These are phyloP conservation scores for Marsdenia floribunda DNA, from an alignment of 257 asterid species.

Conservation along the genomic window DNA sequence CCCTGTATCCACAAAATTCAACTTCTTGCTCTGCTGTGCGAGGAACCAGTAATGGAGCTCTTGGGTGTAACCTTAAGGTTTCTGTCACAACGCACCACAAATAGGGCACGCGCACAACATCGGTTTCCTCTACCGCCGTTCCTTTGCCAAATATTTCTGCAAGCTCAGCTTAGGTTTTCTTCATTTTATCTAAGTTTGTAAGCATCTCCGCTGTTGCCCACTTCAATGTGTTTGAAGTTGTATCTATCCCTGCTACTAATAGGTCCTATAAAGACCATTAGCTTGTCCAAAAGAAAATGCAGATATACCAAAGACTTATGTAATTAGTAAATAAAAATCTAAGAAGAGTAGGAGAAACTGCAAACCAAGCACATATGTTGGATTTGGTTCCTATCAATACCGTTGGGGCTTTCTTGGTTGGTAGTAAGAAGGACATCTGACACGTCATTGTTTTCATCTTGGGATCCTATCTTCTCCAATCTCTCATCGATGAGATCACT, in stretches of 20 bases:
- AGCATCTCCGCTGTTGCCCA: slow-evolving; percentile 33
- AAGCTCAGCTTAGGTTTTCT: slow-evolving; percentile 28
- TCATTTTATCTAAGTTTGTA: slow-evolving; percentile 18
- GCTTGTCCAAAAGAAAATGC: background rate
- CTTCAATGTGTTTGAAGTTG: slow-evolving; percentile 22
- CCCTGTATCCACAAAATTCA: slow-evolving; percentile 19
- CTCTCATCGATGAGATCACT: slow-evolving; percentile 35
- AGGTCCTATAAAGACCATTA: slow-evolving; percentile 20
- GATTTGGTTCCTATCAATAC: slow-evolving; percentile 54
- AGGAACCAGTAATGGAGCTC: slow-evolving; percentile 27
- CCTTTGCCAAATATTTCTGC: slow-evolving; percentile 23
- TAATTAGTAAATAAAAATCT: no score
- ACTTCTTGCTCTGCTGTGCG: slow-evolving; percentile 22
- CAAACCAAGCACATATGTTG: slow-evolving; percentile 68
- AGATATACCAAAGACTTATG: no score
- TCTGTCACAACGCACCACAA: slow-evolving; percentile 25
- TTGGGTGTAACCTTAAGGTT: slow-evolving; percentile 25
- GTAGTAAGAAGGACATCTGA: slow-evolving; percentile 23
- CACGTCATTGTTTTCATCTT: slow-evolving; percentile 26
- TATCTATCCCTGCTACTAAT: slow-evolving; percentile 29
- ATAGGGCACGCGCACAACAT: slow-evolving; percentile 20
- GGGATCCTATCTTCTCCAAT: no score
- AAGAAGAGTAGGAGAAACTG: slow-evolving; percentile 14
- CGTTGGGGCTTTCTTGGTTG: slow-evolving; percentile 44
- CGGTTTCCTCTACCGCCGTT: slow-evolving; percentile 21